Conservation (phyloP, 129 eudicot species). For the Pulicaria dysenterica region DNA sequence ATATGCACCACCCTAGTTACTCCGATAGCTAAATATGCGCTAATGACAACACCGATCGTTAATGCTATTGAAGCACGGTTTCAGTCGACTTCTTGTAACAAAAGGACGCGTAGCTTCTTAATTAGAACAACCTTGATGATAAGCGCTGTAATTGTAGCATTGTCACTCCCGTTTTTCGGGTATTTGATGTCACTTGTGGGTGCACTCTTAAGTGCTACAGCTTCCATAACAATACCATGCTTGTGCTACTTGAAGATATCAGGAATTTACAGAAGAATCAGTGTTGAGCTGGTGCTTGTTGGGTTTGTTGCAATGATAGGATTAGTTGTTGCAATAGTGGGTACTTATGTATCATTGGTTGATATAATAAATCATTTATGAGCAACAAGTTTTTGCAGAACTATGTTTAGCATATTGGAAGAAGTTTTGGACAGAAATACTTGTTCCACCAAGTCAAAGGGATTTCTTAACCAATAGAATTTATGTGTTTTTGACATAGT, state of each 20-base stretch:
- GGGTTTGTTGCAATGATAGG: slow-evolving; percentile 45
- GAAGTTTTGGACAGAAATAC: too few relatives aligned
- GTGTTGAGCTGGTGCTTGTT: slow-evolving; percentile 43
- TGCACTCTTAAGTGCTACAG: slow-evolving; percentile 67
- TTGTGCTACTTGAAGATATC: slow-evolving; percentile 79
- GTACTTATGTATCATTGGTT: slow-evolving; percentile 60
- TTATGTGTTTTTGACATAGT: too few relatives aligned
- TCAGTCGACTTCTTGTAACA: slow-evolving; percentile 29
- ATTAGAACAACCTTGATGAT: slow-evolving; percentile 59
- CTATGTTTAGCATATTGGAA: background rate
- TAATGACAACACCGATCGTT: slow-evolving; percentile 76
- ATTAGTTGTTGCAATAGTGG: slow-evolving; percentile 42
- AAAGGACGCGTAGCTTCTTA: slow-evolving; percentile 36
- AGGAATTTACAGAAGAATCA: slow-evolving; percentile 35
- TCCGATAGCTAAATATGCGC: slow-evolving; percentile 78
- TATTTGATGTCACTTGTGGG: slow-evolving; percentile 81
- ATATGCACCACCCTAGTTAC: slow-evolving; percentile 72
- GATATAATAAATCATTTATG: slow-evolving; percentile 46
- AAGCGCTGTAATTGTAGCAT: slow-evolving; percentile 61
- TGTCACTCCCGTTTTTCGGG: slow-evolving; percentile 64
- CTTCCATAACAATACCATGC: slow-evolving; percentile 71
- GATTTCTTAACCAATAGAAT: too few relatives aligned
- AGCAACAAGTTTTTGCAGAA: background rate
- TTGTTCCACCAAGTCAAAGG: too few relatives aligned
- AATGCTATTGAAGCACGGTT: slow-evolving; percentile 49